Evolutionary conservation across 2,329 filamentous ascomycete species (phyloP), one percentile per base, ranked within the genome.

Genomic region (Sarocladium oryzae): DNA sequence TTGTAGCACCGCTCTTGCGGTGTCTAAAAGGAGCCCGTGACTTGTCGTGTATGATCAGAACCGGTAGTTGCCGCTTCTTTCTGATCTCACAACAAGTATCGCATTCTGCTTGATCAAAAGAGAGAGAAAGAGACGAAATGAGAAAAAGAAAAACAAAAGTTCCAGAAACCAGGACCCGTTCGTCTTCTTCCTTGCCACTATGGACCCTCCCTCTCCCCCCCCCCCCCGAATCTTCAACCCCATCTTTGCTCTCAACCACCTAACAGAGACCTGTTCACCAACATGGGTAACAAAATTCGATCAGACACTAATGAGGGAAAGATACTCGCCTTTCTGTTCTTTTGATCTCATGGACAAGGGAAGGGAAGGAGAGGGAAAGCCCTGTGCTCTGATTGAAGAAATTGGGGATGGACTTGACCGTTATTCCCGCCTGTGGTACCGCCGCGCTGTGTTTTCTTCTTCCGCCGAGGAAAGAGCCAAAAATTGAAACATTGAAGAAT

Each of bases 291-390:
- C 26, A 48, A 48, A 49, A 49, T 49, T 20, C 32, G 28, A n/a
- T 13, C 24, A 73, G 77, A 85, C 84, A 86, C 90, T 96, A 79
- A 96, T 87, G 91, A 96, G 90, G 92, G 92, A 97, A 97, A 97
- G 92, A 97, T 90, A 96, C 86, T 89, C 80, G 69, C 70, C 60
- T 53, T 57, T 64, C 67, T 54, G 52, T 40, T 51, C 50, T 49
- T 9, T 37, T 26, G 6, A 23, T 24, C 20, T 33, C 13, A 32
- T 45, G 40, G 40, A 40, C 11, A n/a, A 40, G 21, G 8, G 23
- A 50, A 56, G 46, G 54, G 55, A 64, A 69, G 67, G 69, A 73
- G 85, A 89, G 91, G 90, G 92, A 97, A 96, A 90, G 92, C 92
- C 92, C 90, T 96, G 91, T 93, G 83, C 78, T n/a, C 33, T 45